Evolutionary conservation across 306 rosid species (phyloP).

Genomic region (Dalbergia cochinchinensis): DNA sequence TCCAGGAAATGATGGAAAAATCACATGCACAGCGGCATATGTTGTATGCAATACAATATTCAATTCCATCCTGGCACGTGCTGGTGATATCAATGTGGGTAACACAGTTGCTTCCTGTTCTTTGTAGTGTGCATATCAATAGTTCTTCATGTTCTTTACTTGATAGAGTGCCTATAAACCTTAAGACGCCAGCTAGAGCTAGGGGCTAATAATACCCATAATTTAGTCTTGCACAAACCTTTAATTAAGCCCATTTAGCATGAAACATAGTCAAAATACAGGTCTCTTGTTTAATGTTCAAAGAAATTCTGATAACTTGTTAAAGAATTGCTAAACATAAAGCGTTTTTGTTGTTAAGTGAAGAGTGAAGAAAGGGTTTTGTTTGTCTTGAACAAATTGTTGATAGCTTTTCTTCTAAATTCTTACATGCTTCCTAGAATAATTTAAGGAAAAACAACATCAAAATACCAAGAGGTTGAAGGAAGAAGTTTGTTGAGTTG

Average conservation of each 20-base stretch:
- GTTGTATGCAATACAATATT: slow-evolving; percentile 81
- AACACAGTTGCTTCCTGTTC: slow-evolving; percentile 35
- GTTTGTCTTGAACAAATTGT: slow-evolving; percentile 31
- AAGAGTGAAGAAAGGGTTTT: slow-evolving; percentile 22
- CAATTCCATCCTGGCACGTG: slow-evolving; percentile 75
- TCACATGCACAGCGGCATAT: slow-evolving; percentile 82
- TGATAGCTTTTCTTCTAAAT: not conserved
- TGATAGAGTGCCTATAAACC: slow-evolving; percentile 27
- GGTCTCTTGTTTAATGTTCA: not conserved
- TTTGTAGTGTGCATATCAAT: slow-evolving; percentile 30
- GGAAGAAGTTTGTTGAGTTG: slow-evolving; percentile 20
- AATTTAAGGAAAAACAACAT: too few relatives aligned
- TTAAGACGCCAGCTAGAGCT: not conserved
- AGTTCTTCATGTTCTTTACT: slow-evolving; percentile 30
- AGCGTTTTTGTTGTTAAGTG: slow-evolving; percentile 14
- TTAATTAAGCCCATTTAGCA: not conserved
- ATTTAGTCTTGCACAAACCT: slow-evolving; percentile 23
- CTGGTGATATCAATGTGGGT: slow-evolving; percentile 84
- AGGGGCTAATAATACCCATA: slow-evolving; percentile 8
- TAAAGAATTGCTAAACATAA: slow-evolving; percentile 13
- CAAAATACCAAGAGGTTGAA: slow-evolving; percentile 24
- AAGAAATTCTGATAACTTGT: slow-evolving; percentile 23
- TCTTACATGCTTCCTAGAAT: not conserved
- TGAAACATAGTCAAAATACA: slow-evolving; percentile 22
- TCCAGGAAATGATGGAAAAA: slow-evolving; percentile 91